Conservation (phyloP, 495 filamentous ascomycete genomes). For the Aspergillus kassunensis region DNA sequence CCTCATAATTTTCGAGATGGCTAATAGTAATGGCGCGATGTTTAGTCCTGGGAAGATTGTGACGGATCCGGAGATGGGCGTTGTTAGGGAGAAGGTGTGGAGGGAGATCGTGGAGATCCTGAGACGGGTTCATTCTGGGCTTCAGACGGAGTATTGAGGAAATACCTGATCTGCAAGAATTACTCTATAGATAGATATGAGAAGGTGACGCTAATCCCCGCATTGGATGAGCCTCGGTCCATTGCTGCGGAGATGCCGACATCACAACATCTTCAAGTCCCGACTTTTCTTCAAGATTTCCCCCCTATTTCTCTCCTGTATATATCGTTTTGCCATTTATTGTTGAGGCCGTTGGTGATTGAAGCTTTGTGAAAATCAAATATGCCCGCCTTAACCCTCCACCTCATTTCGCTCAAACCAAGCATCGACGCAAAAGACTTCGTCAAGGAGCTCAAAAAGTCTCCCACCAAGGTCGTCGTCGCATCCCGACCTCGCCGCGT, state of each 20-base stretch:
- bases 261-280: not conserved
- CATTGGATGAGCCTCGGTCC: not conserved
- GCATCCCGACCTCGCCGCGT: slow-evolving; percentile 37
- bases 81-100: not conserved
- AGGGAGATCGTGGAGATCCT: not conserved
- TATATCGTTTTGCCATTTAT: too few relatives aligned
- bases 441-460: slow-evolving; percentile 21
- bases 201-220: not conserved
- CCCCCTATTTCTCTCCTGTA: too few relatives aligned
- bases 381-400: slow-evolving; percentile 48
- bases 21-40: too few relatives aligned
- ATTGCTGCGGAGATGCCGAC: too few relatives aligned
- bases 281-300: not conserved
- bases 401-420: slow-evolving; percentile 38
- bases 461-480: slow-evolving; percentile 39
- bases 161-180: too few relatives aligned
- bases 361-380: too few relatives aligned
- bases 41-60: not conserved
- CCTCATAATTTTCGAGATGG: not conserved
- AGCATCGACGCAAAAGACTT: slow-evolving; percentile 16
- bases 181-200: too few relatives aligned
- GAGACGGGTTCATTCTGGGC: not conserved
- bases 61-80: not conserved
- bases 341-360: too few relatives aligned
- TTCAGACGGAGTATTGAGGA: not conserved